These are phyloP conservation scores for Corynascus novoguineensis DNA, from an alignment of 495 filamentous ascomycete species.

Conservation along the genomic window DNA sequence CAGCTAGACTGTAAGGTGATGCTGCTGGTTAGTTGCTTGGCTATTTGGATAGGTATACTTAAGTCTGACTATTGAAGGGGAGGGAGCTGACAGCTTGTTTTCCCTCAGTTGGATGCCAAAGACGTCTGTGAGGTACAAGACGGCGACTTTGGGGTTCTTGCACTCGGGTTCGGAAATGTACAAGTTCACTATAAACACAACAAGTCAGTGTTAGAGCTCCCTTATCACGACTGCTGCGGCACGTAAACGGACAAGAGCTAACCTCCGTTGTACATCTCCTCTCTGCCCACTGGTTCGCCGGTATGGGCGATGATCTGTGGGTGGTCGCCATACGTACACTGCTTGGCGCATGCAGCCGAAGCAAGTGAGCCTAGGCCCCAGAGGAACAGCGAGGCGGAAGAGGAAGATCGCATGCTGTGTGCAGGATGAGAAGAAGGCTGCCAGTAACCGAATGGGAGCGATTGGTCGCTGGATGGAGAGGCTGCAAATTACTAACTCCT, in stretches of 20 bases:
- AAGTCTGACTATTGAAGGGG: no score
- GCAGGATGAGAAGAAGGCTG: neutral
- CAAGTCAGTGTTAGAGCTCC: neutral
- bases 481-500: no score
- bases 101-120: neutral
- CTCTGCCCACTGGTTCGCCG: neutral
- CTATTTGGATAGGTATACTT: neutral
- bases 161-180: constrained; percentile 2
- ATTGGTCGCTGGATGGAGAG: no score
- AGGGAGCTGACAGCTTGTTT: constrained; percentile 9
- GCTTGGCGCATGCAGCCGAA: neutral
- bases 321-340: neutral
- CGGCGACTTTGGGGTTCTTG: constrained; percentile 1
- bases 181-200: neutral
- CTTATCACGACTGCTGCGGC: neutral
- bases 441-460: neutral
- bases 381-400: constrained; percentile 1
- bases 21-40: neutral
- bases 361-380: neutral
- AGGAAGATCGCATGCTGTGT: neutral
- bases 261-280: constrained; percentile 6
- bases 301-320: constrained; percentile 6
- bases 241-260: neutral
- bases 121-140: constrained; percentile 4
- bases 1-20: constrained; percentile 4